Conservation (phyloP, 2,329 filamentous ascomycete species). For the Parastagonospora nodorum region DNA sequence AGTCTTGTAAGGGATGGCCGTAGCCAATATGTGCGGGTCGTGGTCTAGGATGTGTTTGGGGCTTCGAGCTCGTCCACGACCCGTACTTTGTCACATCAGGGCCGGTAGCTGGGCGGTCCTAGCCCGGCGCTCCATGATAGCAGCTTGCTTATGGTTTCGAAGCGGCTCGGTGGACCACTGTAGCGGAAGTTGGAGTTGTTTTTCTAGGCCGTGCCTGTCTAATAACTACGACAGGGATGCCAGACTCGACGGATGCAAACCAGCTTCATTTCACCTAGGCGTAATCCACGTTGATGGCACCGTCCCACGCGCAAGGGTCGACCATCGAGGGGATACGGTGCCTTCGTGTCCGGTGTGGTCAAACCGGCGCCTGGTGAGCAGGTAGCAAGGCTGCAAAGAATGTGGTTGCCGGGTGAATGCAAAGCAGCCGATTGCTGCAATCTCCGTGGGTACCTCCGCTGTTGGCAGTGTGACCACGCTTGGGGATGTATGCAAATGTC, state of each 20-base stretch:
- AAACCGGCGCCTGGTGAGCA: constrained; percentile 7
- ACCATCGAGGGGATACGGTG: constrained; percentile 18
- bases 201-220: constrained; percentile 29
- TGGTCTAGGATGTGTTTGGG: constrained; percentile 19
- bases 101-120: constrained; percentile 22
- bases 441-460: constrained; percentile 34
- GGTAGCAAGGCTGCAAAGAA: neutral
- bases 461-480: constrained; percentile 36
- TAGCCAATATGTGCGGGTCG: constrained; percentile 13
- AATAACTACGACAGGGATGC: constrained; percentile 16
- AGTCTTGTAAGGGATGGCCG: constrained; percentile 8
- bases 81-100: constrained; percentile 16
- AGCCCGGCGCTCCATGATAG: constrained; percentile 20
- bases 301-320: constrained; percentile 28
- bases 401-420: constrained; percentile 19
- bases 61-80: constrained; percentile 17
- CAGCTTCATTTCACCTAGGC: constrained; percentile 19
- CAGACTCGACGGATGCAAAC: constrained; percentile 14
- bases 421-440: constrained; percentile 37
- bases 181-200: constrained; percentile 23
- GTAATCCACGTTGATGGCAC: constrained; percentile 33
- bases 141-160: constrained; percentile 40
- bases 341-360: constrained; percentile 23
- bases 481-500: constrained; percentile 26
- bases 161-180: constrained; percentile 25